Percentiles rank a stretch among this genome's conserved stretches.
phyloP scores from a whole-genome alignment of 139 green algal species.

The Zygnema cylindricum region DNA sequence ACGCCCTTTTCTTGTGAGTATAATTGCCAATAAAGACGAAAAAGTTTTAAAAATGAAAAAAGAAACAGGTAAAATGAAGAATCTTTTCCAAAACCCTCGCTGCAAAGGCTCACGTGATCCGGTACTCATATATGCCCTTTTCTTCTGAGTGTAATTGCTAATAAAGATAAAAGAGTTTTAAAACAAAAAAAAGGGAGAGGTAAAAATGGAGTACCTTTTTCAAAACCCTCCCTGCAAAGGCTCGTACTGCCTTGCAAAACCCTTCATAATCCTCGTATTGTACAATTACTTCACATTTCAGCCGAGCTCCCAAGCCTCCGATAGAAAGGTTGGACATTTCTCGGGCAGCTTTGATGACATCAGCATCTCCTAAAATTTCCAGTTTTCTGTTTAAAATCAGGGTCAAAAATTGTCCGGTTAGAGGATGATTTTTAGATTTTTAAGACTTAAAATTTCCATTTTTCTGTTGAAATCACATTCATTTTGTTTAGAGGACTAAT shows the following conservation, averaged over 20 bases:
- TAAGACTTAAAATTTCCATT: not conserved
- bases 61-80: too few species aligned
- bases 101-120: too few species aligned
- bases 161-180: too few species aligned
- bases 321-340: not conserved
- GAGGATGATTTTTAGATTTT: not conserved
- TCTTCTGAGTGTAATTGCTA: too few species aligned
- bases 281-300: slow-evolving; percentile 1
- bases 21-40: too few species aligned
- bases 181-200: too few species aligned
- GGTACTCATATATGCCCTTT: too few species aligned
- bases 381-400: not conserved
- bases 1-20: too few species aligned
- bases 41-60: too few species aligned
- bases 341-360: not conserved
- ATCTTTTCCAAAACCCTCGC: too few species aligned
- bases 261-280: not conserved
- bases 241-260: not conserved
- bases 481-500: too few species aligned
- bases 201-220: not conserved
- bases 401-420: not conserved
- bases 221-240: not conserved
- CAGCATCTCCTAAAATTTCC: not conserved
- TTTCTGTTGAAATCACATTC: too few species aligned
- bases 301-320: not conserved